Evolutionary conservation across 345 rosid genomes (phyloP), one percentile per base, ranked within the genome.

Genomic region (Physaria fendleri): DNA sequence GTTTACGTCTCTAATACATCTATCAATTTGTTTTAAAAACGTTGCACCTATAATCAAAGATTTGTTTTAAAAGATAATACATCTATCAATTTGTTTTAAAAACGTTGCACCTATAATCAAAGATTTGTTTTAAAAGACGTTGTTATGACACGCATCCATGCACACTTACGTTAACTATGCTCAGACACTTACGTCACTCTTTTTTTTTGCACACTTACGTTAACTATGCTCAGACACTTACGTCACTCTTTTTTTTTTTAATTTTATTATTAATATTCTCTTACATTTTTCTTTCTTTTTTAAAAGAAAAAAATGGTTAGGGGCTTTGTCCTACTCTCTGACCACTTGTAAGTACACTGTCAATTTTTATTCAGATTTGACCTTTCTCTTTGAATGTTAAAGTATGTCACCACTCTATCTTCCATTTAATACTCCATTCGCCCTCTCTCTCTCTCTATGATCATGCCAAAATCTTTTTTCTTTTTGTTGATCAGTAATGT

Each of bases 131-230:
- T n/a, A n/a, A n/a, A n/a, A n/a, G n/a, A n/a, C n/a, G n/a, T n/a
- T n/a, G 69, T 18, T 59, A 48, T 50, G 70, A 72, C 84, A 82
- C 85, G 81, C 76, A 73, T 82, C 78, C 82, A 75, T 45, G 78
- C 81, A 79, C 62, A 76, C 79, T 44, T 78, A 53, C 75, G 70
- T 59, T 51, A 69, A 55, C 58, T 69, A 46, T 55, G 52, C 45
- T 34, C 55, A 41, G 51, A 27, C 64, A 52, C 76, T 71, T 58
- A 71, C 87, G 84, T 79, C 82, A 77, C 73, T 61, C 41, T 51
- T 40, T 44, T 27, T n/a, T n/a, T n/a, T n/a, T n/a, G n/a, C n/a
- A n/a, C n/a, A 76, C 79, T 44, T 78, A 53, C 75, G 70, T 59
- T 51, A 69, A 55, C 58, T 69, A 46, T 55, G 52, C 45, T 34